phyloP scores from a whole-genome alignment of 2,329 filamentous ascomycete genomes.

The Pyricularia grisea region DNA sequence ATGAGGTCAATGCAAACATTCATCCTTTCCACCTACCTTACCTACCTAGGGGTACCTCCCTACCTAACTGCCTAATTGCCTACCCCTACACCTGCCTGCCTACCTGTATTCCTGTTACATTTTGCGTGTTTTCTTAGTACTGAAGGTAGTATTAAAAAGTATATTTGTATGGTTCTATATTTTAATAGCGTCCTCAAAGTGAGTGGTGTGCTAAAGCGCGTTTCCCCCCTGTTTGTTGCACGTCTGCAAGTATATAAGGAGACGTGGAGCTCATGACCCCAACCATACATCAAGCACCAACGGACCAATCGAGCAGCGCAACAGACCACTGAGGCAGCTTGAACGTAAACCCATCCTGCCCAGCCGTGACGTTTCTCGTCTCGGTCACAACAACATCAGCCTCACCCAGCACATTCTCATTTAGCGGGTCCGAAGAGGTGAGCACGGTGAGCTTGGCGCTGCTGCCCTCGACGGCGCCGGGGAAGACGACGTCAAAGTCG shows the following conservation, averaged over 20 bases:
- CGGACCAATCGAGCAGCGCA: conserved; percentile 2
- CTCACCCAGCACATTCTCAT: background rate
- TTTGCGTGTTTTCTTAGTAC: no score
- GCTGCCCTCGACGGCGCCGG: conserved; percentile 28
- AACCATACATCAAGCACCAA: background rate
- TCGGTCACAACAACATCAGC: background rate
- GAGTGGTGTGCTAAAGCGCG: no score
- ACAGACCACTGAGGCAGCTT: conserved; percentile 2
- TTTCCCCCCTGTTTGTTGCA: background rate
- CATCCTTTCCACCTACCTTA: no score
- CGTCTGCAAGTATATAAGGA: background rate
- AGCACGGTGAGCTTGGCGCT: conserved; percentile 34
- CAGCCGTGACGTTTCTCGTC: background rate
- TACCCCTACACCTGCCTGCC: no score
- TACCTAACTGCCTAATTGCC: no score
- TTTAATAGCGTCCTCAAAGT: no score
- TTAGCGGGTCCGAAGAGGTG: conserved; percentile 11
- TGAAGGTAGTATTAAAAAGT: no score
- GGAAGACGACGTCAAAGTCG: conserved; percentile 24
- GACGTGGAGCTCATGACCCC: no score
- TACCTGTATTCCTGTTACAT: no score
- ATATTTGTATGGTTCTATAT: no score
- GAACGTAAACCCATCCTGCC: background rate
- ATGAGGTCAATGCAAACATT: no score
- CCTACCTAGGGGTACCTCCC: no score